Evolutionary conservation across 371 early-diverging fungal genomes (phyloP).

Genomic region (Syncephalastrum monosporum): DNA sequence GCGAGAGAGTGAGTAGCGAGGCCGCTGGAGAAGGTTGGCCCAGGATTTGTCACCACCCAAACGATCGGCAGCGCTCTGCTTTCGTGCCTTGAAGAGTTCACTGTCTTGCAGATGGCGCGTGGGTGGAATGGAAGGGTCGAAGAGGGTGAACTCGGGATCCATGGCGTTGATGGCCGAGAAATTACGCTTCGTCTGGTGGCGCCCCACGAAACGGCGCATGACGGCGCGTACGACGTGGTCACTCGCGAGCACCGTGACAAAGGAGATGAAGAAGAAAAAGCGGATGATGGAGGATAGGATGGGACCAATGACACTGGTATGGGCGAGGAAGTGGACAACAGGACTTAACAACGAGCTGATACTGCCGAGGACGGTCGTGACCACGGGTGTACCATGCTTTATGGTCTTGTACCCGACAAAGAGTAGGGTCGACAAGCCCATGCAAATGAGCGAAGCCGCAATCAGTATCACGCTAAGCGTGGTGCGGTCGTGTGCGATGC

Average conservation of each 20-base stretch:
- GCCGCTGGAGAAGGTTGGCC: slow-evolving; percentile 10
- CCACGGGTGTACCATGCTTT: slow-evolving; percentile 28
- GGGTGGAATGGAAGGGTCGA: slow-evolving; percentile 13
- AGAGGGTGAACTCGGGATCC: slow-evolving; percentile 27
- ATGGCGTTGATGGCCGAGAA: slow-evolving; percentile 39
- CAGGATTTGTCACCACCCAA: neutral
- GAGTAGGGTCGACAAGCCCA: slow-evolving; percentile 22
- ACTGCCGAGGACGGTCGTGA: slow-evolving; percentile 16
- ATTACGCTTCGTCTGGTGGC: slow-evolving; percentile 26
- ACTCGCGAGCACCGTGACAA: slow-evolving; percentile 31
- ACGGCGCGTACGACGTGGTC: slow-evolving; percentile 35
- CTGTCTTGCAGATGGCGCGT: slow-evolving; percentile 9
- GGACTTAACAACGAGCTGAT: slow-evolving; percentile 24
- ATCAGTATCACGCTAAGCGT: slow-evolving; percentile 8
- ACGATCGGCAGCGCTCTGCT: slow-evolving; percentile 3
- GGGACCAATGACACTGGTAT: slow-evolving; percentile 31
- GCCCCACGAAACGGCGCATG: slow-evolving; percentile 29
- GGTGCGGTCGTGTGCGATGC: slow-evolving; percentile 10
- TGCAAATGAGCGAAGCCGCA: slow-evolving; percentile 11
- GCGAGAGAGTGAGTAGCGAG: slow-evolving; percentile 45
- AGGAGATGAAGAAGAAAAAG: slow-evolving; percentile 37
- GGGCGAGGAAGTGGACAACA: slow-evolving; percentile 23
- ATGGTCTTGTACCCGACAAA: slow-evolving; percentile 29
- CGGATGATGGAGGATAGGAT: slow-evolving; percentile 26
- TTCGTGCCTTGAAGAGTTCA: slow-evolving; percentile 2